Base-by-base conservation (phyloP, 108 stramenopile genomes). In the Cyclotella sp. region DNA sequence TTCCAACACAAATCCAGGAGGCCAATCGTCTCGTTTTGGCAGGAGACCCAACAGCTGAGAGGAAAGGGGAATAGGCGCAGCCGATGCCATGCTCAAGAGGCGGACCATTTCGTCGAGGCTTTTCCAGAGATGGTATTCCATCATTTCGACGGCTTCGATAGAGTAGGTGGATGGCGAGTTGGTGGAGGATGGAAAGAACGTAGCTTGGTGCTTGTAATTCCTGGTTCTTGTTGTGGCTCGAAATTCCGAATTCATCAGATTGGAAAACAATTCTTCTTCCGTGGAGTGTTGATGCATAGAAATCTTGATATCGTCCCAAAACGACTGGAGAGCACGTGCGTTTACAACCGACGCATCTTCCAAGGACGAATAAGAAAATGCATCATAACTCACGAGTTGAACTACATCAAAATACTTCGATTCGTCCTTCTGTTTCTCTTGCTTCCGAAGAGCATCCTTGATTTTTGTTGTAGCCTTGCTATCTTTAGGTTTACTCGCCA, bases 41-140 rank as follows among this genome's bases (percentile, higher is more conserved):
- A 82, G 40, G n/a, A 82, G 46, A 24, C 75, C 81, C 46, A 82
- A 62, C 21, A 82, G 39, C 64, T 82, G 81, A 57, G 70, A 46
- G 22, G 81, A 76, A 11, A 82, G 15, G 16, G 81, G 81, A 6
- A 82, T 54, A 6, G 70, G 44, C 13, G 76, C 34, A 6, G 73
- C 3, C 19, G 61, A 40, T 21, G 57, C 64, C 63, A 46, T 72
- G 58, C 58, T 61, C 13, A 82, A 43, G 10, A 82, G 81, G 0
- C 76, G 75, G n/a, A 82, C 71, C 47, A 82, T 64, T 24, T 54
- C 62, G 40, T 82, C 81, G 18, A 82, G 70, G 16, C 53, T 63
- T 15, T 46, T 27, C 81, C 81, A 82, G 26, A 82, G 54, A 28
- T 77, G 70, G 40, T 54, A 52, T 59, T 82, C 81, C 63, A 82